These are phyloP conservation scores for Pseudocercospora eumusae DNA, from an alignment of 2,329 filamentous ascomycete genomes.

Conservation along the genomic window DNA sequence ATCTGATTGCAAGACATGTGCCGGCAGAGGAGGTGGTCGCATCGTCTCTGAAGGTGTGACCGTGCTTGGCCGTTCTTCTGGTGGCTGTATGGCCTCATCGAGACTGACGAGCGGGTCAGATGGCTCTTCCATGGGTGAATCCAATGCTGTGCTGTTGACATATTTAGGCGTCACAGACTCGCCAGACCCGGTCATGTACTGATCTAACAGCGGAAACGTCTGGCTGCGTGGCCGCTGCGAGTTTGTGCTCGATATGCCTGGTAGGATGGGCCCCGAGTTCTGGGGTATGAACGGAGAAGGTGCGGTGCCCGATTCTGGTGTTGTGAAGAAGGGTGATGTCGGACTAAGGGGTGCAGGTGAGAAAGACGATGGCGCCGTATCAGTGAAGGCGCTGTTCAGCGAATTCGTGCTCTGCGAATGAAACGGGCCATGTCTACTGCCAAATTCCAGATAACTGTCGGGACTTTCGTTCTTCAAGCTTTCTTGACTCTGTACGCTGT, in stretches of 20 bases:
- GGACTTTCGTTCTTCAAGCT: slow-evolving; percentile 62
- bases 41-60: slow-evolving; percentile 44
- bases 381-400: slow-evolving; percentile 66
- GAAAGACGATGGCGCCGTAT: slow-evolving; percentile 65
- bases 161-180: slow-evolving; percentile 60
- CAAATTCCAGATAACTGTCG: slow-evolving; percentile 62
- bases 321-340: slow-evolving; percentile 71
- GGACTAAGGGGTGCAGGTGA: slow-evolving; percentile 73
- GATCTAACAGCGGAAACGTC: slow-evolving; percentile 75
- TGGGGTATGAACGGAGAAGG: slow-evolving; percentile 63
- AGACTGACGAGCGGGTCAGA: slow-evolving; percentile 42
- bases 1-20: slow-evolving; percentile 33
- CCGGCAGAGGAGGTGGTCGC: slow-evolving; percentile 51
- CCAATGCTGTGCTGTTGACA: slow-evolving; percentile 44
- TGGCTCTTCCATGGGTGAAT: slow-evolving; percentile 41
- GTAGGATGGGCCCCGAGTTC: slow-evolving; percentile 39
- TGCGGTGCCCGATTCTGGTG: slow-evolving; percentile 69
- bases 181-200: slow-evolving; percentile 56
- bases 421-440: slow-evolving; percentile 61
- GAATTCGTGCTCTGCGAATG: slow-evolving; percentile 68
- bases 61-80: slow-evolving; percentile 29
- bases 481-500: slow-evolving; percentile 67
- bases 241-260: slow-evolving; percentile 53
- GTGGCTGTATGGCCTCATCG: slow-evolving; percentile 44
- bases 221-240: slow-evolving; percentile 81